Conservation (phyloP, 257 asterid species). For the Nicotiana obtusifolia region DNA sequence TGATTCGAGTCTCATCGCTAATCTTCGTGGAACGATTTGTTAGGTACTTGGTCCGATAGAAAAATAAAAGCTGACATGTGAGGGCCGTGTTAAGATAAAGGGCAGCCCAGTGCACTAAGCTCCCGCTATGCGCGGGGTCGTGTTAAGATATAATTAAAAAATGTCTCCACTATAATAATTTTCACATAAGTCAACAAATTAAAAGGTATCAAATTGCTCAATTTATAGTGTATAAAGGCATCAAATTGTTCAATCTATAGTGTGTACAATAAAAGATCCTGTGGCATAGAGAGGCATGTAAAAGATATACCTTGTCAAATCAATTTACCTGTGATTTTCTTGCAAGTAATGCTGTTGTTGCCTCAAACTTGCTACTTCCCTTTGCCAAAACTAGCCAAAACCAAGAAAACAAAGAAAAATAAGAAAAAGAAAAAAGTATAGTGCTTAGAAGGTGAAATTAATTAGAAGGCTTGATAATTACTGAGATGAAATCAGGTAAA, state of each 20-base stretch:
- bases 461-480: neutral
- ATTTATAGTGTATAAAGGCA: neutral
- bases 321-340: slow-evolving; percentile 57
- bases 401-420: neutral
- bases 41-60: neutral
- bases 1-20: neutral
- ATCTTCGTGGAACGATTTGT: neutral
- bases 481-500: neutral
- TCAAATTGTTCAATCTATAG: neutral
- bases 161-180: neutral
- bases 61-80: neutral
- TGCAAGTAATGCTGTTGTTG: slow-evolving; percentile 64
- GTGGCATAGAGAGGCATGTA: neutral
- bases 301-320: neutral
- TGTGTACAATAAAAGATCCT: neutral
- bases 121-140: no score
- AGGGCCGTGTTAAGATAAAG: neutral
- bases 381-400: slow-evolving; percentile 61
- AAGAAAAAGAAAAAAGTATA: neutral
- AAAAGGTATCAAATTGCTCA: neutral
- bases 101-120: no score
- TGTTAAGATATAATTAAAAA: neutral
- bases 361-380: slow-evolving; percentile 57
- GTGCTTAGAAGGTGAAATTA: neutral
- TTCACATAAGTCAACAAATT: neutral